These are phyloP conservation scores for Aspergillus sp. DNA, from an alignment of 2,329 filamentous ascomycete species.

Conservation along the genomic window DNA sequence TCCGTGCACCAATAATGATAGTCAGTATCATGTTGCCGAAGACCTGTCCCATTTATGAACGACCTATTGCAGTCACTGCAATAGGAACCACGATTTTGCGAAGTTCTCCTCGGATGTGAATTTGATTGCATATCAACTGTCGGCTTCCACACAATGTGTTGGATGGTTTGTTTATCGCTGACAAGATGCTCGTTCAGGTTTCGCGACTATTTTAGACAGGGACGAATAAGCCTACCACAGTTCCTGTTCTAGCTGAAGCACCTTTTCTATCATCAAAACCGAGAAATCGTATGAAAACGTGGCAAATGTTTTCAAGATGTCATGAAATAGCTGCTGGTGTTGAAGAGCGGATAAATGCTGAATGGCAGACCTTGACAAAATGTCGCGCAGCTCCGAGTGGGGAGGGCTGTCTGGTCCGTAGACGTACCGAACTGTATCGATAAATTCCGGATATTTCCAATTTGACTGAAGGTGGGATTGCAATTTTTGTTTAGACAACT, in stretches of 20 bases:
- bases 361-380: neutral
- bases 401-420: neutral
- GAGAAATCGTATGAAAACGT: neutral
- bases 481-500: neutral
- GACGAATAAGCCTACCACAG: neutral
- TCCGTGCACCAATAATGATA: neutral
- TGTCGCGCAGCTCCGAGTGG: neutral
- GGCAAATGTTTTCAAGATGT: neutral
- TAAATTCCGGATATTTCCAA: neutral
- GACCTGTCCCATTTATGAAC: neutral
- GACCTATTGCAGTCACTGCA: neutral
- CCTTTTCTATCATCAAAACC: neutral
- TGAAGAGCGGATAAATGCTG: neutral
- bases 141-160: neutral
- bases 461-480: neutral
- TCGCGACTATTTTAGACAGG: neutral
- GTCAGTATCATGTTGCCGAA: neutral
- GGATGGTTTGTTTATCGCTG: neutral
- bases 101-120: neutral
- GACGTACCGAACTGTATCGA: neutral
- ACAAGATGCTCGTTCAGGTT: constrained; percentile 2
- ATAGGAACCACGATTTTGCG: neutral
- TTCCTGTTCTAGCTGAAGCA: neutral
- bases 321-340: neutral
- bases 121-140: neutral